These are phyloP conservation scores for Sporothrix dimorphospora DNA, from an alignment of 2,329 filamentous ascomycete species.

Conservation along the genomic window DNA sequence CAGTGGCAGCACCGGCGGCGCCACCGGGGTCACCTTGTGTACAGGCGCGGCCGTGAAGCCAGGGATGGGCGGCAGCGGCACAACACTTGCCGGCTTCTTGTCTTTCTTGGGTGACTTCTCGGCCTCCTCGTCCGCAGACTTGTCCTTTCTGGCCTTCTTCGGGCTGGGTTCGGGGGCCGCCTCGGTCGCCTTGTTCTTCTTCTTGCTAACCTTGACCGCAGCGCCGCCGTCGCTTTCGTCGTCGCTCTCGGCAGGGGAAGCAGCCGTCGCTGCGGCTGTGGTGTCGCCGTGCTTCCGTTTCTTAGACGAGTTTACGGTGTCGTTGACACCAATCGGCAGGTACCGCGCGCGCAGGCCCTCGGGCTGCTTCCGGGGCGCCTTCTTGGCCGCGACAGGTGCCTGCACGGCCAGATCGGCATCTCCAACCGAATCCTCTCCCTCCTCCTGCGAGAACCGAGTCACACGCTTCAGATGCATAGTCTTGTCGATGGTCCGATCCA, in stretches of 20 bases:
- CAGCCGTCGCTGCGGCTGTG: background rate
- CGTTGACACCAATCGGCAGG: conserved; percentile 62
- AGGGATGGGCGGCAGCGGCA: conserved; percentile 21
- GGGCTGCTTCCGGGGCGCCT: conserved; percentile 65
- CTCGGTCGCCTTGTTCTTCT: conserved; percentile 35
- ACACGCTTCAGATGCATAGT: conserved; percentile 68
- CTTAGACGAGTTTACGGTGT: conserved; percentile 33
- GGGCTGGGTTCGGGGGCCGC: background rate
- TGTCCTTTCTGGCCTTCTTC: conserved; percentile 31
- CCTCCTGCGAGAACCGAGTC: conserved; percentile 55
- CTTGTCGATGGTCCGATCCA: conserved; percentile 55
- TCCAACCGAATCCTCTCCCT: conserved; percentile 32
- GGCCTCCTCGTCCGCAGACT: conserved; percentile 30
- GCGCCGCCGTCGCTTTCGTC: conserved; percentile 23
- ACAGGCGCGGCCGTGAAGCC: background rate
- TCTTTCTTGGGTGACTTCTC: background rate
- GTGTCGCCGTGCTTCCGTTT: conserved; percentile 46
- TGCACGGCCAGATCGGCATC: background rate
- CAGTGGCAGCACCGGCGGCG: conserved; percentile 33
- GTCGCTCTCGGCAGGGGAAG: conserved; percentile 7
- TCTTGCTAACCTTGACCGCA: conserved; percentile 39
- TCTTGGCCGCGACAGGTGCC: conserved; percentile 53
- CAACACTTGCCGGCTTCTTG: conserved; percentile 25
- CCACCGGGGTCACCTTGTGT: conserved; percentile 37
- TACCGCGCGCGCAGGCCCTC: conserved; percentile 68